phyloP scores from a whole-genome alignment of 1,284 basidiomycete species.

The Ganoderma meredithae region DNA sequence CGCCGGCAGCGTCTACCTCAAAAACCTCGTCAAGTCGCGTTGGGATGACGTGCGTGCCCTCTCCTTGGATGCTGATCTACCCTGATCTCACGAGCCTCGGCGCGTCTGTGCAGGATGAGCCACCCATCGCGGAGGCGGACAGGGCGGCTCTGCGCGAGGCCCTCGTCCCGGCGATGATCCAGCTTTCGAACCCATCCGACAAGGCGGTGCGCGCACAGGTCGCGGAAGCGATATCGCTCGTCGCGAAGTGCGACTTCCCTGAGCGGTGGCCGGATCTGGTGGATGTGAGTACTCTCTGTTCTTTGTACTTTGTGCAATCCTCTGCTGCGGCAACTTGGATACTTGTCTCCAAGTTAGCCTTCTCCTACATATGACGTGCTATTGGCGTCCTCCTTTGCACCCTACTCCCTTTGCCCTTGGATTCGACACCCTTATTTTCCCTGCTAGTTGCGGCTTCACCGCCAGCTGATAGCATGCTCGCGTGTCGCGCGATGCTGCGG shows the following conservation, averaged over 20 bases:
- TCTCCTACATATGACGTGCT: neutral
- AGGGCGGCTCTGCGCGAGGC: slow-evolving; percentile 71
- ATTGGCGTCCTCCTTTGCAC: neutral
- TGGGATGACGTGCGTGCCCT: slow-evolving; percentile 81
- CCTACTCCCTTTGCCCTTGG: no score
- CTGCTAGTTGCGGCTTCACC: no score
- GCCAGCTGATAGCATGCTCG: neutral
- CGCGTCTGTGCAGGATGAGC: slow-evolving; percentile 59
- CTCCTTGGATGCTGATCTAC: slow-evolving; percentile 16
- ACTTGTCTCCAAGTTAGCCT: neutral
- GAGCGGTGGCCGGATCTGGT: slow-evolving; percentile 85
- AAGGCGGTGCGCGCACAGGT: slow-evolving; percentile 81
- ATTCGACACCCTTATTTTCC: neutral
- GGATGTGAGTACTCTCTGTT: slow-evolving; percentile 32
- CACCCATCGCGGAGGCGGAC: slow-evolving; percentile 69
- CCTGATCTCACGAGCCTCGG: slow-evolving; percentile 12
- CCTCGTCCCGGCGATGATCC: slow-evolving; percentile 85
- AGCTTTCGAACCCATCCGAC: slow-evolving; percentile 71
- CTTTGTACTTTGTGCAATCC: neutral
- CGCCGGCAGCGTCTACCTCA: slow-evolving; percentile 87
- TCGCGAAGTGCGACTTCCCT: slow-evolving; percentile 91
- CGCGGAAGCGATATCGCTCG: slow-evolving; percentile 88
- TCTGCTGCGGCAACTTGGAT: neutral
- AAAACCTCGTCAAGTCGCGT: slow-evolving; percentile 84
- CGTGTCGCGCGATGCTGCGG: neutral